Conservation (phyloP, 2,329 filamentous ascomycete genomes). For the Ilyonectria destructans region DNA sequence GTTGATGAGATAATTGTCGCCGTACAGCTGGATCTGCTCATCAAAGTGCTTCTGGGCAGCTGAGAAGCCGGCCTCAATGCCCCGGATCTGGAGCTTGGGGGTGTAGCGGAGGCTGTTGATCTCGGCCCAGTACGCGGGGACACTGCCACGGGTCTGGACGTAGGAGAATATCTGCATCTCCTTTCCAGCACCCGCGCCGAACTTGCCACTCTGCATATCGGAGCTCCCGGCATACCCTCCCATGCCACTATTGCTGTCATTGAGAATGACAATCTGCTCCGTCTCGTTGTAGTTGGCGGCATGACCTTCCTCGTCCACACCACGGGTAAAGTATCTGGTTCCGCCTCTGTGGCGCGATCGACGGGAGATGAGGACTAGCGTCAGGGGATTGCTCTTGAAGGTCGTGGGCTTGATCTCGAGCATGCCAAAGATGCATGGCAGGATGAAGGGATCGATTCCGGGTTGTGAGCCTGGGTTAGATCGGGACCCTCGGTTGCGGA, state of each 20-base stretch:
- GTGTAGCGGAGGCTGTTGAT: conserved; percentile 94
- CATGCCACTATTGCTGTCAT: conserved; percentile 82
- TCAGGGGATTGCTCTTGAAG: conserved; percentile 88
- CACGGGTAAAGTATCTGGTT: conserved; percentile 95
- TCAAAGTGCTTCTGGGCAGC: conserved; percentile 91
- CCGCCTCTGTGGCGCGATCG: conserved; percentile 91
- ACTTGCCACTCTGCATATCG: conserved; percentile 82
- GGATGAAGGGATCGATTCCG: conserved; percentile 89
- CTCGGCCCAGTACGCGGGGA: conserved; percentile 97
- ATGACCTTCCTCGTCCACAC: conserved; percentile 92
- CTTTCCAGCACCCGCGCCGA: conserved; percentile 71
- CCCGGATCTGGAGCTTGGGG: conserved; percentile 89
- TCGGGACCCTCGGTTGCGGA: conserved; percentile 77
- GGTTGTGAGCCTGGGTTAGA: conserved; percentile 80
- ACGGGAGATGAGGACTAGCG: conserved; percentile 89
- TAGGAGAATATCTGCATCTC: conserved; percentile 95
- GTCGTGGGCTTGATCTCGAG: conserved; percentile 89
- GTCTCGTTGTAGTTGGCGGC: conserved; percentile 99
- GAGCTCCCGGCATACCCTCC: conserved; percentile 86
- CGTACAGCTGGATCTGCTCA: conserved; percentile 94
- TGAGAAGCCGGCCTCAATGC: conserved; percentile 83
- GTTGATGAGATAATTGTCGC: conserved; percentile 98
- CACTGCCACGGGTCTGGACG: conserved; percentile 95
- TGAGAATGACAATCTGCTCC: conserved; percentile 91
- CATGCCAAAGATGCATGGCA: conserved; percentile 97